Evolutionary conservation across 306 rosid genomes (phyloP).

Genomic region (Lathyrus aphaca): DNA sequence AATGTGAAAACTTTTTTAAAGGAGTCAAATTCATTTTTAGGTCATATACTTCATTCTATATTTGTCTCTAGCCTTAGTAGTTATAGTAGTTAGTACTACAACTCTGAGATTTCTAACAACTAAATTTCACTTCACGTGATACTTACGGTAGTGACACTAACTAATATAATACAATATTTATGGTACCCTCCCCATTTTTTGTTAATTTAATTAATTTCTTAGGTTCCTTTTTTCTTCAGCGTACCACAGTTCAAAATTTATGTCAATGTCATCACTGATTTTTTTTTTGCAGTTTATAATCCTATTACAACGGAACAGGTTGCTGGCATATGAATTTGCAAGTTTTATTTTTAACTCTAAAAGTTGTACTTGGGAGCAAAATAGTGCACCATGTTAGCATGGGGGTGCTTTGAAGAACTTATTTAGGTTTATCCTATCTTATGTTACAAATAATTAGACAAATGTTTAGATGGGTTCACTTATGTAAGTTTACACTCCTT

Average conservation of each 20-base stretch:
- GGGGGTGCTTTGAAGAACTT: not conserved
- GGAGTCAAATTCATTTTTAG: not conserved
- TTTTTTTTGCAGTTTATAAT: no score
- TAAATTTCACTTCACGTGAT: conserved; percentile 1
- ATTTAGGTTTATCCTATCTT: not conserved
- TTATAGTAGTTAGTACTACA: not conserved
- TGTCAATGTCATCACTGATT: no score
- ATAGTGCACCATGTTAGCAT: conserved; percentile 1
- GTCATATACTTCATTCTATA: conserved; percentile 22
- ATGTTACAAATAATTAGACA: not conserved
- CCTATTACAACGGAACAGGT: no score
- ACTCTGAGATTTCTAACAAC: not conserved
- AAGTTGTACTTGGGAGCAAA: conserved; percentile 24
- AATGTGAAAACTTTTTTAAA: not conserved
- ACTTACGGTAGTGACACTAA: not conserved
- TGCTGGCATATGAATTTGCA: no score
- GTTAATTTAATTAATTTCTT: no score
- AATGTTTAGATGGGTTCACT: not conserved
- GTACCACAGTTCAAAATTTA: no score
- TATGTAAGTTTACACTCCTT: conserved; percentile 49
- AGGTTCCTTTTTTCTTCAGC: no score
- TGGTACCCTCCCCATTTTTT: no score
- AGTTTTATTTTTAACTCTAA: no score
- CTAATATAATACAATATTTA: not conserved
- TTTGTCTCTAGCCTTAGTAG: conserved; percentile 8